Percentiles rank a stretch among this genome's conserved stretches.
Conservation (phyloP, 768 basidiomycete genomes). For the Pleurotus tuber-regium region DNA sequence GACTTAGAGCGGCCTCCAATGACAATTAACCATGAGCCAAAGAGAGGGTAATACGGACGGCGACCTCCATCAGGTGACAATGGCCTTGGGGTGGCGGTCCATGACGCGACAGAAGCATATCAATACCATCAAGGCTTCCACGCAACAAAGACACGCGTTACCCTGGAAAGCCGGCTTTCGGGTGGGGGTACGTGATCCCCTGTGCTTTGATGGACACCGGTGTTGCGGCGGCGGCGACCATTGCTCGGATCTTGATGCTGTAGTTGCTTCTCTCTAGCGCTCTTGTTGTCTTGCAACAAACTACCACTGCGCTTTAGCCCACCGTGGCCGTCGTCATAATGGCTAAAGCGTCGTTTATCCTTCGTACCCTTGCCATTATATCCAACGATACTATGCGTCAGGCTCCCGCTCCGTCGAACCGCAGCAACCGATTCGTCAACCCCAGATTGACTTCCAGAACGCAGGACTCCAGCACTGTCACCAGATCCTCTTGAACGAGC, state of each 20-base stretch:
- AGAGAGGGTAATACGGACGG: too few relatives aligned
- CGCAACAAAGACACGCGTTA: constrained; percentile 52
- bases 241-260: not conserved
- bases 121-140: constrained; percentile 45
- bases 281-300: not conserved
- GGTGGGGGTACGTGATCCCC: constrained; percentile 19
- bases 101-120: too few relatives aligned
- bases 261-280: not conserved
- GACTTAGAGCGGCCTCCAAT: too few relatives aligned
- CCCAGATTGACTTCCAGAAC: not conserved
- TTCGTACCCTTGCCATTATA: not conserved
- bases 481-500: not conserved
- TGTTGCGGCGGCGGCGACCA: not conserved
- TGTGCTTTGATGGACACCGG: not conserved
- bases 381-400: not conserved
- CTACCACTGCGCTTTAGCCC: constrained; percentile 3
- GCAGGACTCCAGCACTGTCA: not conserved
- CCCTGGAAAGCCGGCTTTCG: constrained; percentile 46
- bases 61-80: too few relatives aligned
- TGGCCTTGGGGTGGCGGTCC: too few relatives aligned
- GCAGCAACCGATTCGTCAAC: not conserved
- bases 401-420: constrained; percentile 4
- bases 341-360: constrained; percentile 5
- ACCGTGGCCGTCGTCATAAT: constrained; percentile 4
- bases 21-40: too few relatives aligned